These are phyloP conservation scores for Coemansia aciculifera DNA, from an alignment of 192 early-diverging fungal genomes.

Conservation along the genomic window DNA sequence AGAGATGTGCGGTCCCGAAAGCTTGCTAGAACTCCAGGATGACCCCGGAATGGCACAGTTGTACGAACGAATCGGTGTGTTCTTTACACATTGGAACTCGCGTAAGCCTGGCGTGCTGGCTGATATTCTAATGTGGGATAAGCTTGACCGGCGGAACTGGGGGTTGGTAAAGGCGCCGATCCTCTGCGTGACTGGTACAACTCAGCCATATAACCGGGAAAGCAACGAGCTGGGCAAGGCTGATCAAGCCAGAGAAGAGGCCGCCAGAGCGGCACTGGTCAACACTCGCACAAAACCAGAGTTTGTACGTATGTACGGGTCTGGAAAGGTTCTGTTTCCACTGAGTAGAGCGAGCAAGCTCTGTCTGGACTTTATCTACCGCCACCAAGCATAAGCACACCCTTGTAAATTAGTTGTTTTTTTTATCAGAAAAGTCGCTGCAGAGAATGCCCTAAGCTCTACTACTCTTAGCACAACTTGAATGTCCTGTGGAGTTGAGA, in stretches of 20 bases:
- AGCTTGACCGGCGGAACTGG: conserved; percentile 38
- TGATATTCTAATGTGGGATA: conserved; percentile 40
- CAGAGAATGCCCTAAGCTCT: background rate
- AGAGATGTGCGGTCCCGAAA: conserved; percentile 42
- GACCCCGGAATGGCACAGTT: conserved; percentile 45
- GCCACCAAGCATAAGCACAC: conserved; percentile 7
- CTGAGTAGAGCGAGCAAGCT: conserved; percentile 29
- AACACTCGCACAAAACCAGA: conserved; percentile 32
- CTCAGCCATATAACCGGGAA: background rate
- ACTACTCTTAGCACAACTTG: background rate
- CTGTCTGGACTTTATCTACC: conserved; percentile 48
- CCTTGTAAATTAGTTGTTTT: background rate
- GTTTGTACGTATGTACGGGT: conserved; percentile 38
- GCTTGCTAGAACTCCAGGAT: conserved; percentile 38
- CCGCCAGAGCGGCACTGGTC: conserved; percentile 35
- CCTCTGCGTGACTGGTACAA: conserved; percentile 32
- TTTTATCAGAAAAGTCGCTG: background rate
- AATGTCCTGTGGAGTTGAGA: background rate
- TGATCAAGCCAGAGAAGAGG: conserved; percentile 26
- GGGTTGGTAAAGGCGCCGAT: conserved; percentile 38
- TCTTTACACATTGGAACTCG: conserved; percentile 41
- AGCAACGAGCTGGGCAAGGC: background rate
- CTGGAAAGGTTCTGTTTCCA: conserved; percentile 44
- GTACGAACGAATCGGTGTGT: conserved; percentile 54
- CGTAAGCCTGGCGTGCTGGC: conserved; percentile 43